Conservation (phyloP, 768 basidiomycete genomes). For the Gymnopilus dilepis region DNA sequence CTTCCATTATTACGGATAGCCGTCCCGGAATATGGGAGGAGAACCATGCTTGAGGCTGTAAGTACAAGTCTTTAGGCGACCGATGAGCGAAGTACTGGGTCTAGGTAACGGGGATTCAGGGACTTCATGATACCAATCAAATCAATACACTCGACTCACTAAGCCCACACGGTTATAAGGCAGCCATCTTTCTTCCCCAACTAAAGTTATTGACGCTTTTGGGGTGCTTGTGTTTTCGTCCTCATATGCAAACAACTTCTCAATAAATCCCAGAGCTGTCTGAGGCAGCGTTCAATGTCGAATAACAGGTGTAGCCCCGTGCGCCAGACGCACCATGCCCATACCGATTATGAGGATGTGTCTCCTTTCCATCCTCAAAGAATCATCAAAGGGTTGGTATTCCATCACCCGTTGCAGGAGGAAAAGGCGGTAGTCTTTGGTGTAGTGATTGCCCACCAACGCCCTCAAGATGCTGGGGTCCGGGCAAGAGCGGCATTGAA, state of each 20-base stretch:
- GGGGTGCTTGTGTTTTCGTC: constrained; percentile 31
- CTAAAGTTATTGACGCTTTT: constrained; percentile 59
- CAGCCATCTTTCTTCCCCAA: constrained; percentile 60
- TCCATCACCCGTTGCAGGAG: not conserved
- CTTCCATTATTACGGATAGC: constrained; percentile 46
- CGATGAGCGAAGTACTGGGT: constrained; percentile 71
- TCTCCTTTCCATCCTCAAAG: not conserved
- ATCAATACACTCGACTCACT: constrained; percentile 29
- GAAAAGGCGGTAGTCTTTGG: not conserved
- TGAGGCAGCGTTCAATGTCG: not conserved
- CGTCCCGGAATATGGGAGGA: constrained; percentile 58
- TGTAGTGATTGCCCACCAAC: too few relatives aligned
- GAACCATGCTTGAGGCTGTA: constrained; percentile 65
- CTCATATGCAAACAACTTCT: constrained; percentile 67
- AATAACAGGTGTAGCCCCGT: not conserved
- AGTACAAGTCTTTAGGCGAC: constrained; percentile 60
- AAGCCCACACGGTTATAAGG: constrained; percentile 60
- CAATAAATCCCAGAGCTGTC: constrained; percentile 60
- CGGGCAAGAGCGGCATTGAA: not conserved
- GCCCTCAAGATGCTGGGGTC: not conserved
- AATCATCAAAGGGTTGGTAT: not conserved
- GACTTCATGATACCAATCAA: too few relatives aligned
- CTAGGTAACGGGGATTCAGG: constrained; percentile 28
- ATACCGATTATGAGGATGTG: constrained; percentile 22
- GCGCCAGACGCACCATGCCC: constrained; percentile 25